Base-by-base conservation (phyloP, 306 rosid species). In the Corylus avellana region DNA sequence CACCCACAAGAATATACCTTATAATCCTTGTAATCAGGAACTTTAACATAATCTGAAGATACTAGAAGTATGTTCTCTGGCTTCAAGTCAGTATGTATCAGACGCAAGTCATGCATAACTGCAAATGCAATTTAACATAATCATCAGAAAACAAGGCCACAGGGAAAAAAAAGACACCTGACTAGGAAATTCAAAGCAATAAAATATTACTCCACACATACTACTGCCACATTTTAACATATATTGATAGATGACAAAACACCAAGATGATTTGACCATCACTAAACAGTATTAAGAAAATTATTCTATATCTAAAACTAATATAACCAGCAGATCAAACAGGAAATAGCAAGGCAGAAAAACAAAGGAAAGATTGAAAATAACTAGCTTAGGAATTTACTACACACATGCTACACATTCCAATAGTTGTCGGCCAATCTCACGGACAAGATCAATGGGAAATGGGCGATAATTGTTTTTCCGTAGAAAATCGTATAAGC, bases 401-500 rank as follows among this genome's bases (percentile, higher is more conserved):
- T 92, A 95, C 99, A 95, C 99, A 95, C 99, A 95, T 95, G 99
- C 99, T 78, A 95, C 88, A 95, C 98, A 93, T 88, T 95, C 99
- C 99, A 95, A 95, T 59, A 93, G 99, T 95, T 95, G 99, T 85
- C 97, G 87, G 86, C 96, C 99, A 87, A 95, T 95, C 88, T 95
- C 99, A 58, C 99, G 98, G 93, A 95, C 97, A 85, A 91, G 96
- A 85, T 95, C 99, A 93, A 93, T 95, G 90, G 99, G 97, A 95
- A 95, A 95, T 86, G 99, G 87, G 88, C 99, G 99, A 87, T 95
- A 95, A 95, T 90, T 95, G 99, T 95, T 95, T 95, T 95, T 95
- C 92, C 94, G 97, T 85, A 95, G 97, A 89, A 95, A 95, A 95
- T 95, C 99, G 88, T 95, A 95, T 95, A 95, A 93, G 88, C 99